Percentiles rank a stretch among this genome's conserved stretches.
phyloP scores from a whole-genome alignment of 371 early-diverging fungal genomes.

The Syncephalis fuscata region DNA sequence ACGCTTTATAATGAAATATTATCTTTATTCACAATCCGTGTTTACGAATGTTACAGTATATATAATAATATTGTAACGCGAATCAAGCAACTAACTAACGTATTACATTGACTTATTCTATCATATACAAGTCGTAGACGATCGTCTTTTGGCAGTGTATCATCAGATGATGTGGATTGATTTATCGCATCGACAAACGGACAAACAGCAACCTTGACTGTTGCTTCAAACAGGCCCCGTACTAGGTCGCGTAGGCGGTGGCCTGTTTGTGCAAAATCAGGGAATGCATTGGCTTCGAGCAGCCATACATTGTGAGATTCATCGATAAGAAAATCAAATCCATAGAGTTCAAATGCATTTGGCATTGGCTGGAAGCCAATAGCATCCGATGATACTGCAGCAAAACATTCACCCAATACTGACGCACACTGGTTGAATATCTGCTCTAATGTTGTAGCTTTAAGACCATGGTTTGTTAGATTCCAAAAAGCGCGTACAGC shows the following conservation, averaged over 20 bases:
- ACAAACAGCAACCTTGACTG: constrained; percentile 21
- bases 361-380: constrained; percentile 47
- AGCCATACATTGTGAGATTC: constrained; percentile 26
- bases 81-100: too few species aligned
- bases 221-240: constrained; percentile 37
- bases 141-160: too few species aligned
- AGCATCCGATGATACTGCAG: constrained; percentile 37
- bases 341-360: constrained; percentile 54
- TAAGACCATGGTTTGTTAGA: constrained; percentile 10
- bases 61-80: too few species aligned
- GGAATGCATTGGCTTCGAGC: constrained; percentile 57
- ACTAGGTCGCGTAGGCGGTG: constrained; percentile 28
- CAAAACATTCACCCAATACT: constrained; percentile 34
- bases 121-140: too few species aligned
- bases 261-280: constrained; percentile 61
- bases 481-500: constrained; percentile 46
- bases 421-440: constrained; percentile 38
- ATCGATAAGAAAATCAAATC: constrained; percentile 51
- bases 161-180: neutral
- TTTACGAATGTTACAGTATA: too few species aligned
- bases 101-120: too few species aligned
- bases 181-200: constrained; percentile 16
- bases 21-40: too few species aligned
- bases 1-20: too few species aligned
- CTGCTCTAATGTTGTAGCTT: constrained; percentile 12